Evolutionary conservation across 805 yeast species (phyloP), one percentile per base, ranked within the genome.

Genomic region (Teunomyces barrocoloradensis): DNA sequence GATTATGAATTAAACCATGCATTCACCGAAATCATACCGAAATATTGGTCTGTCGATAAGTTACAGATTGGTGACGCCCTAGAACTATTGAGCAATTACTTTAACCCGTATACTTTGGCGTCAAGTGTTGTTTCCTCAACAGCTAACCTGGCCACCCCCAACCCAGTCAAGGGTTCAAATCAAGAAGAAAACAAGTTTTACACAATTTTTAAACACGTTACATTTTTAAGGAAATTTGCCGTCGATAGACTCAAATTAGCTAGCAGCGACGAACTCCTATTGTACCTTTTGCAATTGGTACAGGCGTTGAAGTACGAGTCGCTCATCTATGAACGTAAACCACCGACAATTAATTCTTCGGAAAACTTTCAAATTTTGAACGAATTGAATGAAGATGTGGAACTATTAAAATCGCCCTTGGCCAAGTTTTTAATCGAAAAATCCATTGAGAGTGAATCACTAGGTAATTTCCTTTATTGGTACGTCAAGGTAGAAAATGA

Each of bases 381-480:
- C 39, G 61, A 58, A 29, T 43, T 54, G 35, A 50, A 51, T 17
- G 55, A 53, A 6, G 59, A 55, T 17, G 46, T 49, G 12, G 51
- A 50, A 32, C 41, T 48, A 45, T 64, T 47, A 50, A 70, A 61
- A 12, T 83, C 92, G 0, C 89, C 91, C 0, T 66, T 87, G 44
- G 87, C 89, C 0, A 79, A 81, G 44, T 90, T 92, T 59, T 69
- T 94, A 35, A 84, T 91, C 36, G 82, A 82, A 23, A 74, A 92
- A 40, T 83, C 96, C 0, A 71, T 84, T 1, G 69, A 77, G 15
- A 87, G 85, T 59, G 77, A 79, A 17, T 71, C 78, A 15, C 70
- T 95, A 35, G 94, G 96, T 0, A 90, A 84, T 59, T 89, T 79
- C 59, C 81, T 95, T 51, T 91, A 89, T 64, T 94, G 99, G 98